Evolutionary conservation across 2,329 filamentous ascomycete genomes (phyloP), one percentile per base, ranked within the genome.

Genomic region (Macroventuria anomochaeta): DNA sequence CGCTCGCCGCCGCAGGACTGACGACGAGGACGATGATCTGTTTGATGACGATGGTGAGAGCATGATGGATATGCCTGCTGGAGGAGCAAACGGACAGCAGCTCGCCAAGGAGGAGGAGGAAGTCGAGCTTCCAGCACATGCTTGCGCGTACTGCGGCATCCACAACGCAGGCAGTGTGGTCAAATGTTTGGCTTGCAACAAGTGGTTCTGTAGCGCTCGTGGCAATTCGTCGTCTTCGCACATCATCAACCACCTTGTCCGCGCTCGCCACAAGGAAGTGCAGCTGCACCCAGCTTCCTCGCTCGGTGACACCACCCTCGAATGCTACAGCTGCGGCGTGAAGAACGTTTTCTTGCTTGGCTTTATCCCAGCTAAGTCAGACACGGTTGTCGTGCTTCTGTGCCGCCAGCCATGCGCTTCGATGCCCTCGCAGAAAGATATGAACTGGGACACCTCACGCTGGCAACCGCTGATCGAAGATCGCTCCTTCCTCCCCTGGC

Each of bases 311-410:
- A 99, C 95, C 0, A 91, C 96, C 31, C 84, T 99, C 58, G 95
- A 99, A 80, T 99, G 95, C 79, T 99, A 99, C 80, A 97, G 97
- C 78, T 99, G 95, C 76, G 95, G 93, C 39, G 97, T 91, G n/a
- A 97, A 97, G 79, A 99, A 99, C 74, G 93, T 97, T 41, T 99
- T 99, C 67, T 82, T 97, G 29, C 87, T 99, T 23, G 95, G 95
- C 6, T 99, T 99, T 74, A 99, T 99, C 65, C 96, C 95, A 8
- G 95, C 95, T 51, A 99, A 99, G 74, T 97, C 95, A 10, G 96
- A 99, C 70, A 97, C 95, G 0, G 95, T 99, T 23, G 96, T 99
- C 7, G 95, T 99, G 20, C 85, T 99, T 37, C 84, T 99, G 31
- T 99, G 95, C 75, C 92, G 95, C 57, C 95, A 97, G 76, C 95